Conservation (phyloP, 805 yeast species). For the Wickerhamiella lipophila region DNA sequence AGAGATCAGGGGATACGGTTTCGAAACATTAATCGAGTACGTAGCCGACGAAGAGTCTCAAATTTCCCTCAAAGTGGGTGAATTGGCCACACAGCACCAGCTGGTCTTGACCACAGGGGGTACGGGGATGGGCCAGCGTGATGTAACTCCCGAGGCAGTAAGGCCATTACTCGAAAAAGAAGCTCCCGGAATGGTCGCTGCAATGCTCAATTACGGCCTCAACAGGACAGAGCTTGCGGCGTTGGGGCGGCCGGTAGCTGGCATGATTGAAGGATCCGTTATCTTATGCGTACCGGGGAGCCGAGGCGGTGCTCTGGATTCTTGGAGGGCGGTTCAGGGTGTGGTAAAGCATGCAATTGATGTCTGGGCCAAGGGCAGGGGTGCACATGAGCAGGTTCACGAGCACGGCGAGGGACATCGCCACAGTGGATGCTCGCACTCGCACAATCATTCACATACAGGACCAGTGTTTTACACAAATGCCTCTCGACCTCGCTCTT, state of each 20-base stretch:
- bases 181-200: conserved; percentile 40
- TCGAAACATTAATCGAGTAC: conserved; percentile 14
- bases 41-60: conserved; percentile 31
- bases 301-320: conserved; percentile 38
- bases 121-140: conserved; percentile 38
- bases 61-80: conserved; percentile 26
- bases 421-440: neutral
- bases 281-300: conserved; percentile 43
- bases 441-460: conserved; percentile 17
- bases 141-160: conserved; percentile 42
- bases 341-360: conserved; percentile 35
- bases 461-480: conserved; percentile 34
- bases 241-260: conserved; percentile 41
- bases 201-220: conserved; percentile 35
- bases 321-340: conserved; percentile 30
- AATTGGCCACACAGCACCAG: conserved; percentile 22
- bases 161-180: conserved; percentile 32
- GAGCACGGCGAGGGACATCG: neutral
- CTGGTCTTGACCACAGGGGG: conserved; percentile 41
- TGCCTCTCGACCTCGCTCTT: conserved; percentile 35
- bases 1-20: neutral
- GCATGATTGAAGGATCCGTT: conserved; percentile 28
- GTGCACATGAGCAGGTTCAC: neutral
- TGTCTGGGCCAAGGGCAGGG: conserved; percentile 1
- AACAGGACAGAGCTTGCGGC: conserved; percentile 38